Evolutionary conservation across 2,329 filamentous ascomycete species (phyloP).

Genomic region (Tolypocladium cylindrosporum): DNA sequence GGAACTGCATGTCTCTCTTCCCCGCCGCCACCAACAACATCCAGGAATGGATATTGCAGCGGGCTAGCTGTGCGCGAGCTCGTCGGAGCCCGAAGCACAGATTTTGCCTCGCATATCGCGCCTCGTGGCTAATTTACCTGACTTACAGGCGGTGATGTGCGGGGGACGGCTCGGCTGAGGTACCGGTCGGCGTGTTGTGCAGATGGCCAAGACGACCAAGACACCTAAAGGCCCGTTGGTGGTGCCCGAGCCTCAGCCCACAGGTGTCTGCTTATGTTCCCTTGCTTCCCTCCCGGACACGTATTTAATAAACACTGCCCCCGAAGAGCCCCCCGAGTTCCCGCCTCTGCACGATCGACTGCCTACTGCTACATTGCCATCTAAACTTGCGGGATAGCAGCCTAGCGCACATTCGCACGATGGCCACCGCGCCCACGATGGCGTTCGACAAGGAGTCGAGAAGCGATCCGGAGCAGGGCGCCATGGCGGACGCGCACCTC

Average conservation of each 20-base stretch:
- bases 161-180: too few species aligned
- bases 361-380: neutral
- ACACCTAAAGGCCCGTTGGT: neutral
- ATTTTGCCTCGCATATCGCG: neutral
- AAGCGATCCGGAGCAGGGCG: neutral
- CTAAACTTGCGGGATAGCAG: neutral
- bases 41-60: neutral
- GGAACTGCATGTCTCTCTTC: neutral
- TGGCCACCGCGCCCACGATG: neutral
- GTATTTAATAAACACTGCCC: neutral
- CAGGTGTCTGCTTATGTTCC: neutral
- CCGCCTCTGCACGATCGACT: neutral
- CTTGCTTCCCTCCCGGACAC: neutral
- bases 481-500: slow-evolving; percentile 33
- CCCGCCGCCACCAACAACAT: neutral
- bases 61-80: neutral
- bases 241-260: neutral
- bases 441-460: neutral
- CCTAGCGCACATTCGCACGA: neutral
- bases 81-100: neutral
- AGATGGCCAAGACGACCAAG: neutral
- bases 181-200: neutral
- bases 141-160: too few species aligned
- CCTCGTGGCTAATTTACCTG: too few species aligned
- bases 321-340: neutral